Evolutionary conservation across 345 rosid genomes (phyloP).

Genomic region (Gynandropsis gynandra): DNA sequence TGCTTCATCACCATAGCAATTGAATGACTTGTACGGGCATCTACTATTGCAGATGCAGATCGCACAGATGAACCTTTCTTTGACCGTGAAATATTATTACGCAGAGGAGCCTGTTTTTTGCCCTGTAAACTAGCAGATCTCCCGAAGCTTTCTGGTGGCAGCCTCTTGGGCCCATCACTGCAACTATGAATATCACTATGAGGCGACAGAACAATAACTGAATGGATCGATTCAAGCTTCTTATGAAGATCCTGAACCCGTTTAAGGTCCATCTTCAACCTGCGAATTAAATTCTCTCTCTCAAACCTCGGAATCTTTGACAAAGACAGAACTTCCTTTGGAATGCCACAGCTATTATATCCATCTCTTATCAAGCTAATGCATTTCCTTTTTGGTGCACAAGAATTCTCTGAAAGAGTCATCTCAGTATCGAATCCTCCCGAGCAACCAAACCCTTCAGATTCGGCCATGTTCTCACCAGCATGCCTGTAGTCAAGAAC

Average conservation of each 20-base stretch:
- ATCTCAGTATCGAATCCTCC: slow-evolving; percentile 46
- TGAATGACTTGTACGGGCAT: slow-evolving; percentile 24
- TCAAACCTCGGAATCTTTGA: slow-evolving; percentile 54
- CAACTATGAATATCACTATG: slow-evolving; percentile 52
- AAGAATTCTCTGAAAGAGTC: slow-evolving; percentile 49
- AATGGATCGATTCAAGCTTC: slow-evolving; percentile 41
- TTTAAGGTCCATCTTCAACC: slow-evolving; percentile 66
- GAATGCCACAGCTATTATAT: slow-evolving; percentile 39
- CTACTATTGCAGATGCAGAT: slow-evolving; percentile 28
- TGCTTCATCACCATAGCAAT: slow-evolving; percentile 49
- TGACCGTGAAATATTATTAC: slow-evolving; percentile 30
- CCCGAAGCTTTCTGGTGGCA: slow-evolving; percentile 28
- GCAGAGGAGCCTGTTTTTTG: slow-evolving; percentile 45
- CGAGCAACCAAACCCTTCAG: slow-evolving; percentile 65
- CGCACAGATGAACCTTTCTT: slow-evolving; percentile 39
- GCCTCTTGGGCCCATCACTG: slow-evolving; percentile 59
- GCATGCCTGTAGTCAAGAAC: slow-evolving; percentile 51
- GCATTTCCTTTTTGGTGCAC: slow-evolving; percentile 50
- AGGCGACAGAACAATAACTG: slow-evolving; percentile 38
- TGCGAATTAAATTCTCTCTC: slow-evolving; percentile 46
- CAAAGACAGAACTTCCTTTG: slow-evolving; percentile 47
- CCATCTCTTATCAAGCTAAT: slow-evolving; percentile 42
- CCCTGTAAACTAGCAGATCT: slow-evolving; percentile 33
- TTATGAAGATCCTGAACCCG: slow-evolving; percentile 55
- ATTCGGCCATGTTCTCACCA: slow-evolving; percentile 58